A percentile compares a stretch with the other conserved stretches of the same genome.
phyloP scores from a whole-genome alignment of 768 basidiomycete species.

The Rhodotorula kratochvilovae region DNA sequence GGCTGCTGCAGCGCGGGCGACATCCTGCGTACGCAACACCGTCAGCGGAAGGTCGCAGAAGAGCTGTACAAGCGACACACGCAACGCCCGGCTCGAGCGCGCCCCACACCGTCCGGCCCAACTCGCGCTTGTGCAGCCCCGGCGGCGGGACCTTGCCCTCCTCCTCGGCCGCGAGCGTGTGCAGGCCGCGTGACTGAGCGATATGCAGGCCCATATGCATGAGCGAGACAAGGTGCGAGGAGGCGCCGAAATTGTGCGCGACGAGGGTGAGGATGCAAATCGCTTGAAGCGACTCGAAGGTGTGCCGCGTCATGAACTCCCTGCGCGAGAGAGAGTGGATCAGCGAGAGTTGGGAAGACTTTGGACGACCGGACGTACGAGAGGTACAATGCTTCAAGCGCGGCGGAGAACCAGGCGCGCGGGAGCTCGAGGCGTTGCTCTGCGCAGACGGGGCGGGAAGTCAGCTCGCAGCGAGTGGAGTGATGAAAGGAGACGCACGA shows the following conservation, averaged over 20 bases:
- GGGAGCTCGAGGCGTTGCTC: background rate
- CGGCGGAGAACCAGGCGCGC: background rate
- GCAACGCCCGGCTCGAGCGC: background rate
- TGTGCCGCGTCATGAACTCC: slow-evolving; percentile 7
- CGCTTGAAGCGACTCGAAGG: background rate
- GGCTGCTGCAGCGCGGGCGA: background rate
- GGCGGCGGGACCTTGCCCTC: background rate
- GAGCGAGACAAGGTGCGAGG: background rate
- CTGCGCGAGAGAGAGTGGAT: too few relatives aligned
- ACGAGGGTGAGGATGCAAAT: slow-evolving; percentile 3
- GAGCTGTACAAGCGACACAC: background rate
- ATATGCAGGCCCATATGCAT: background rate
- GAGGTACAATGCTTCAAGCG: background rate
- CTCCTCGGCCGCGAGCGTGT: background rate
- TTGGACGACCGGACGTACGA: too few relatives aligned
- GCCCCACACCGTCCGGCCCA: background rate
- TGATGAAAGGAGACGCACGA: background rate
- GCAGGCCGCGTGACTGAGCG: background rate
- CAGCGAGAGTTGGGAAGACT: too few relatives aligned
- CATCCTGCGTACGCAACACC: background rate
- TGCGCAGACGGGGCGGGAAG: background rate
- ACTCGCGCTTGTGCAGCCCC: background rate
- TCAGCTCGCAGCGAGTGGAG: background rate
- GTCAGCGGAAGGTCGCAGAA: too few relatives aligned
- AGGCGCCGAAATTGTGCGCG: background rate